Conservation (phyloP, 2,329 filamentous ascomycete genomes). For the Colletotrichum eremochloae region DNA sequence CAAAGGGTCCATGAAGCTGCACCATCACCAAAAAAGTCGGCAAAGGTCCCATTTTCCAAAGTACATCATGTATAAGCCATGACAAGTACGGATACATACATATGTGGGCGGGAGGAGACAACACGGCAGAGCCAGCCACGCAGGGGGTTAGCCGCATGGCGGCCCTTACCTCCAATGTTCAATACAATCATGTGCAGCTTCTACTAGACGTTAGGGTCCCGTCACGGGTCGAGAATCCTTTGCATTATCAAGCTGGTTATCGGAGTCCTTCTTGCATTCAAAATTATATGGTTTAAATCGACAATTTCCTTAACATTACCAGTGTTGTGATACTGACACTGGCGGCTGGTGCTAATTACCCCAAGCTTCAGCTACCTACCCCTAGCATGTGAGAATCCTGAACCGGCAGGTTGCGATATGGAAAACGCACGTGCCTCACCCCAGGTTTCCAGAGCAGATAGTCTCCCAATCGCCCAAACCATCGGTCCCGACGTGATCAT, state of each 20-base stretch:
- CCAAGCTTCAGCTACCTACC: not conserved
- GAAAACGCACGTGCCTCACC: constrained; percentile 37
- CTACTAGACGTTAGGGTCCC: not conserved
- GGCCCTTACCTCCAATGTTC: not conserved
- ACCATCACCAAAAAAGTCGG: constrained; percentile 4
- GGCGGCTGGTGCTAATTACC: not conserved
- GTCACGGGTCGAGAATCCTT: not conserved
- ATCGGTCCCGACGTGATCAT: constrained; percentile 14
- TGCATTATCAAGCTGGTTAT: not conserved
- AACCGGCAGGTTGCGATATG: constrained; percentile 30
- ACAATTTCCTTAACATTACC: not conserved
- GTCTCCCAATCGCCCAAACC: constrained; percentile 8
- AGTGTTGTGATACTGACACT: constrained; percentile 10
- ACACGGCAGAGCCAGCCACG: constrained; percentile 4
- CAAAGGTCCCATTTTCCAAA: constrained; percentile 1
- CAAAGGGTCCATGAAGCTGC: not conserved
- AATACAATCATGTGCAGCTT: not conserved
- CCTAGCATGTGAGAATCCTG: constrained; percentile 40
- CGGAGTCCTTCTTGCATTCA: not conserved
- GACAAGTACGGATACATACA: not conserved
- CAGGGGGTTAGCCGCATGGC: not conserved
- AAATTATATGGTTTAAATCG: not conserved
- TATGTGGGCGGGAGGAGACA: constrained; percentile 17
- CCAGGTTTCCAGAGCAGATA: constrained; percentile 24
- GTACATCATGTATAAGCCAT: constrained; percentile 13